phyloP scores from a whole-genome alignment of 305 asterid species.

The Caryopteris hybrid region DNA sequence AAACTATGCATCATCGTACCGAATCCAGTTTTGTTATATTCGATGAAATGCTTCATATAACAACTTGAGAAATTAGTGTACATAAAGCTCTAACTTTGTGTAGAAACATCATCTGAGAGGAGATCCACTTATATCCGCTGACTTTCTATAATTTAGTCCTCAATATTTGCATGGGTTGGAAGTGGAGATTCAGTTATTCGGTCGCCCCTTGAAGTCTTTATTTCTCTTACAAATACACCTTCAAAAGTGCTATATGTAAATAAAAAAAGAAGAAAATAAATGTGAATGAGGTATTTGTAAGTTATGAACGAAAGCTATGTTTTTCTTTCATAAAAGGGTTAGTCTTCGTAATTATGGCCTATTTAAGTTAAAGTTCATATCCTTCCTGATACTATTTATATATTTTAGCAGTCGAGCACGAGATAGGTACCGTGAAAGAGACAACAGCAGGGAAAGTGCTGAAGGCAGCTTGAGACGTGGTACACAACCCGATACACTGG shows the following conservation, averaged over 20 bases:
- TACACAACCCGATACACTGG: conserved; percentile 38
- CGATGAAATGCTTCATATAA: not conserved
- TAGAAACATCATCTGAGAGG: not conserved
- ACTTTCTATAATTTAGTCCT: conserved; percentile 1
- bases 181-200: not conserved
- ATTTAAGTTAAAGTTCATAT: not conserved
- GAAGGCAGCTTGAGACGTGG: conserved; percentile 65
- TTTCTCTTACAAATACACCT: not conserved
- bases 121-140: not conserved
- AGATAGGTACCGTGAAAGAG: conserved; percentile 86
- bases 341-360: not conserved
- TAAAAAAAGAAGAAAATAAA: no score
- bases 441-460: conserved; percentile 54
- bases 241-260: not conserved
- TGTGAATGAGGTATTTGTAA: no score
- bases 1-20: not conserved
- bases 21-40: not conserved
- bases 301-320: no score
- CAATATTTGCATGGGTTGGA: not conserved
- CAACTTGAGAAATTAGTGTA: not conserved
- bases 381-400: not conserved
- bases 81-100: not conserved
- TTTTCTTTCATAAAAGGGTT: not conserved
- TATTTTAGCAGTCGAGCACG: conserved; percentile 47
- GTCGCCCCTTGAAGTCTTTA: no score